Conservation (phyloP, 768 basidiomycete species). For the Boletus vinaceobasis region DNA sequence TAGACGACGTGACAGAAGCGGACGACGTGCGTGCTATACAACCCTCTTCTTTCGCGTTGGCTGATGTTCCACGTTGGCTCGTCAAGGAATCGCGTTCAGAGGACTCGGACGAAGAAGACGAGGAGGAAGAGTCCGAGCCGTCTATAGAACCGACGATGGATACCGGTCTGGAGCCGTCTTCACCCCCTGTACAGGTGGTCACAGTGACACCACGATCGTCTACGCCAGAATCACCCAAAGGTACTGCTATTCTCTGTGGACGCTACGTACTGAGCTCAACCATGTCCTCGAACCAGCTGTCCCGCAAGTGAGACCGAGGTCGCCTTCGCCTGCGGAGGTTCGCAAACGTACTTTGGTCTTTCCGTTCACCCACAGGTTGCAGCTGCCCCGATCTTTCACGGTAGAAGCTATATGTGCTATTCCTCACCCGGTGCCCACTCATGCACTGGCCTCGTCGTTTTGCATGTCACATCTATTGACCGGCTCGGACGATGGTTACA, state of each 20-base stretch:
- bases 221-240: slow-evolving; percentile 34
- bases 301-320: slow-evolving; percentile 34
- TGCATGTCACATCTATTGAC: slow-evolving; percentile 90
- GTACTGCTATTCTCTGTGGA: slow-evolving; percentile 18
- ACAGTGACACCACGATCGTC: slow-evolving; percentile 25
- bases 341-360: slow-evolving; percentile 47
- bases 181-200: slow-evolving; percentile 28
- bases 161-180: slow-evolving; percentile 27
- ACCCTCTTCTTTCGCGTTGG: background rate
- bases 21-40: slow-evolving; percentile 56
- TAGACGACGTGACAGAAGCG: slow-evolving; percentile 65
- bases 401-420: slow-evolving; percentile 92
- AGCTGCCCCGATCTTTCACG: slow-evolving; percentile 61
- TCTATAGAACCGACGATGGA: slow-evolving; percentile 30
- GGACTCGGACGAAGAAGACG: slow-evolving; percentile 57
- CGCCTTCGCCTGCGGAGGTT: slow-evolving; percentile 52
- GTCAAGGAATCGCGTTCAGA: slow-evolving; percentile 56
- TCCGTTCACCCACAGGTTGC: slow-evolving; percentile 26
- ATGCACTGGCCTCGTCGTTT: slow-evolving; percentile 79
- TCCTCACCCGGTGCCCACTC: slow-evolving; percentile 83
- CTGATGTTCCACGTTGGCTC: slow-evolving; percentile 7
- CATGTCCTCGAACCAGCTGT: slow-evolving; percentile 17
- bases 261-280: slow-evolving; percentile 12
- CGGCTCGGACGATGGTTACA: slow-evolving; percentile 91
- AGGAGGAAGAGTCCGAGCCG: slow-evolving; percentile 46